These are phyloP conservation scores for Backusella parvicylindrica DNA, from an alignment of 192 early-diverging fungal species.

Conservation along the genomic window DNA sequence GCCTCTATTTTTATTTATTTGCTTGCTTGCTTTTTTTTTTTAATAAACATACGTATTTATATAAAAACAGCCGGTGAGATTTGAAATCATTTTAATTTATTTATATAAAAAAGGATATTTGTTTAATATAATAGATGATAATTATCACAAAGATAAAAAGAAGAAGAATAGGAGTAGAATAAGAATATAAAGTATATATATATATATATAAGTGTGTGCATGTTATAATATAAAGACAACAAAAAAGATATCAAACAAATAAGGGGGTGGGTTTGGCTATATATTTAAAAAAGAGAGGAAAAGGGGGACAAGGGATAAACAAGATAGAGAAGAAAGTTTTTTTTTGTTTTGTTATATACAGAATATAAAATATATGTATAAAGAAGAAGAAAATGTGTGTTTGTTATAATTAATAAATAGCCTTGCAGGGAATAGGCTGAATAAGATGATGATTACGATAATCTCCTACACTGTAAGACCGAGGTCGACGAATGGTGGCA, in stretches of 20 bases:
- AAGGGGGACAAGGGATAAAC: not conserved
- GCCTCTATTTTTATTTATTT: no score
- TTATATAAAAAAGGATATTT: not conserved
- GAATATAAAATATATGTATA: not conserved
- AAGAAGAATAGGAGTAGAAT: not conserved
- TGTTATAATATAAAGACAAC: not conserved
- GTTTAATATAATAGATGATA: not conserved
- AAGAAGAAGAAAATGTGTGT: not conserved
- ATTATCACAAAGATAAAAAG: not conserved
- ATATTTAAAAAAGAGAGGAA: not conserved
- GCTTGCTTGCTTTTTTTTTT: no score
- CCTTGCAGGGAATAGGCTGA: not conserved
- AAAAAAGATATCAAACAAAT: conserved; percentile 6
- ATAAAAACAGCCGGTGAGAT: not conserved
- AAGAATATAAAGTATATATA: not conserved
- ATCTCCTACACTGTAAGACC: conserved; percentile 16
- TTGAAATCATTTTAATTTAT: not conserved
- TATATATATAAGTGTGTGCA: not conserved
- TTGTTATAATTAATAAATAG: not conserved
- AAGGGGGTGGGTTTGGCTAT: not conserved
- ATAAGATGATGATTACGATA: conserved; percentile 2
- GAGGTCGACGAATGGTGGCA: not conserved
- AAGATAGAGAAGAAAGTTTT: not conserved
- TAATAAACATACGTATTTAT: not conserved
- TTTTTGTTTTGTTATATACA: not conserved